phyloP scores from a whole-genome alignment of 2,329 filamentous ascomycete species.

The Diaporthe sp. region DNA sequence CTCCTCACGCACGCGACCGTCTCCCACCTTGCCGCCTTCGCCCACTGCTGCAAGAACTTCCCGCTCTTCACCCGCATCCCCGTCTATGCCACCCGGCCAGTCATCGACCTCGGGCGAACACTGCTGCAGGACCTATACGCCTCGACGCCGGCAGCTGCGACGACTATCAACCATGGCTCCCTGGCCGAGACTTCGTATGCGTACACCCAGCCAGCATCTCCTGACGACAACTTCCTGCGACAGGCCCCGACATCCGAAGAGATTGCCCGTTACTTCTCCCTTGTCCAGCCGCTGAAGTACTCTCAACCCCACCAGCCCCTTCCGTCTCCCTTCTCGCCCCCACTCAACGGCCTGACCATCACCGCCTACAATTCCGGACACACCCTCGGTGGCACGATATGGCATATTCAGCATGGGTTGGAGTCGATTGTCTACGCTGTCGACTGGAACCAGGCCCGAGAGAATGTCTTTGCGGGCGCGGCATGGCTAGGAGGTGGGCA shows the following conservation, averaged over 20 bases:
- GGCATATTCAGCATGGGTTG: slow-evolving; percentile 97
- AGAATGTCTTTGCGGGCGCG: slow-evolving; percentile 93
- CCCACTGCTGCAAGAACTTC: slow-evolving; percentile 97
- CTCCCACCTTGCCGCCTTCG: slow-evolving; percentile 91
- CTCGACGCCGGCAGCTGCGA: slow-evolving; percentile 88
- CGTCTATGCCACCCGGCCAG: slow-evolving; percentile 92
- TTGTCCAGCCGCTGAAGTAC: slow-evolving; percentile 94
- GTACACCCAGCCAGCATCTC: slow-evolving; percentile 64
- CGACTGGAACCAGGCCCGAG: slow-evolving; percentile 97
- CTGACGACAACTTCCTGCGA: slow-evolving; percentile 69
- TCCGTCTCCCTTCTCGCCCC: slow-evolving; percentile 87
- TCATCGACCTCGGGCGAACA: slow-evolving; percentile 92
- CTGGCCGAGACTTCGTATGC: slow-evolving; percentile 76
- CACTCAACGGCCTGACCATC: slow-evolving; percentile 90
- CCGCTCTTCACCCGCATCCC: slow-evolving; percentile 93
- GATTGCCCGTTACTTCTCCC: slow-evolving; percentile 90
- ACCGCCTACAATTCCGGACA: slow-evolving; percentile 98
- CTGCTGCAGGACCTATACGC: slow-evolving; percentile 93
- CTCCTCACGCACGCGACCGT: slow-evolving; percentile 95
- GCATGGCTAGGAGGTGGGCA: slow-evolving; percentile 86
- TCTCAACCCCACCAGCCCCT: slow-evolving; percentile 95
- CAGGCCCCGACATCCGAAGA: slow-evolving; percentile 86
- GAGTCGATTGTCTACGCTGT: slow-evolving; percentile 98
- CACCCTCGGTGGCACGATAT: slow-evolving; percentile 96
- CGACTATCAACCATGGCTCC: slow-evolving; percentile 80